phyloP scores from a whole-genome alignment of 441 rosid species.

The Erysimum pusillum region DNA sequence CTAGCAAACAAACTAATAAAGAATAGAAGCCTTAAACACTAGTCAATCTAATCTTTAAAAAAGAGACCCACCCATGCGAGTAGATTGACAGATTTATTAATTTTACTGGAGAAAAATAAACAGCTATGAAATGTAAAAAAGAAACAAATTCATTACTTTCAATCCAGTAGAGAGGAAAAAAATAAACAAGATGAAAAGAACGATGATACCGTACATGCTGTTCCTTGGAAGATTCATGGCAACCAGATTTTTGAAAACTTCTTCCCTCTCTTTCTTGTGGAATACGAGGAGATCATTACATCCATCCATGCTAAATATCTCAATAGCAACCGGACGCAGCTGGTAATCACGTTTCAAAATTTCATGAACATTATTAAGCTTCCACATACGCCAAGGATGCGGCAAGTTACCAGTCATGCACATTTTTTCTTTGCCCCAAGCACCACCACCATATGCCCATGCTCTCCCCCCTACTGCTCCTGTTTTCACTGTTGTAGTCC shows the following conservation, averaged over 20 bases:
- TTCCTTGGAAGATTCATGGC: conserved; percentile 99
- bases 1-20: conserved; percentile 14
- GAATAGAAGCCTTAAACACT: conserved; percentile 1
- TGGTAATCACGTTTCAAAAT: conserved; percentile 99
- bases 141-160: conserved; percentile 27
- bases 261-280: conserved; percentile 99
- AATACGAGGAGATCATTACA: conserved; percentile 98
- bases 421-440: conserved; percentile 99
- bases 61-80: conserved; percentile 11
- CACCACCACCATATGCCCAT: conserved; percentile 99
- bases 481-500: conserved; percentile 69
- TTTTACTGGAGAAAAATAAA: conserved; percentile 21
- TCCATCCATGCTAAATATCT: conserved; percentile 99
- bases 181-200: conserved; percentile 39
- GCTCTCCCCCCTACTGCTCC: conserved; percentile 91
- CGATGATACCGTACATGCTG: conserved; percentile 79
- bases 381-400: conserved; percentile 99
- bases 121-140: neutral
- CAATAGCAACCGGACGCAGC: conserved; percentile 99
- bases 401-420: conserved; percentile 83
- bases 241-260: conserved; percentile 95
- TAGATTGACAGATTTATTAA: neutral
- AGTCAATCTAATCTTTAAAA: conserved; percentile 17
- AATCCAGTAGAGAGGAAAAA: conserved; percentile 28
- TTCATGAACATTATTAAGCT: conserved; percentile 96